Percentiles rank a stretch among this genome's conserved stretches.
These are phyloP conservation scores for Epichloe sylvatica DNA, from an alignment of 2,329 filamentous ascomycete genomes.

Conservation along the genomic window DNA sequence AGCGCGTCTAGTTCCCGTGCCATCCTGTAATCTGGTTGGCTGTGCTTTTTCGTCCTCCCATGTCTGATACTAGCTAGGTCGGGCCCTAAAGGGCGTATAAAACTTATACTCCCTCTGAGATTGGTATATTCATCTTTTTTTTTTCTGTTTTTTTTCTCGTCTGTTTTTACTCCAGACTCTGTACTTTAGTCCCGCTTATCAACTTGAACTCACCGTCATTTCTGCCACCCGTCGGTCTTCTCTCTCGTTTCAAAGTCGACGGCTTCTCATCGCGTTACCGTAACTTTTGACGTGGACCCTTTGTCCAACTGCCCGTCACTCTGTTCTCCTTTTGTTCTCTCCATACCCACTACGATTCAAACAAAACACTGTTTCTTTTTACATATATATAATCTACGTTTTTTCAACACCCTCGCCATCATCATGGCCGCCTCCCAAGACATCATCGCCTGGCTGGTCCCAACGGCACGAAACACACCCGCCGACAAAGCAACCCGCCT, in stretches of 20 bases:
- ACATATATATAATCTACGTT: no score
- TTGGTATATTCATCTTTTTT: background rate
- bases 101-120: background rate
- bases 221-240: no score
- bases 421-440: conserved; percentile 13
- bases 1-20: background rate
- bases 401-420: background rate
- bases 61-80: no score
- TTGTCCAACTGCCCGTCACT: no score
- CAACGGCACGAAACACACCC: conserved; percentile 19
- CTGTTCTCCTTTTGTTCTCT: no score
- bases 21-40: background rate
- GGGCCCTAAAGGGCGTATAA: background rate
- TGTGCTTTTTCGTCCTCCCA: background rate
- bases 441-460: conserved; percentile 27
- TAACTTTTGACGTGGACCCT: no score
- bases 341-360: no score
- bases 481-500: conserved; percentile 21
- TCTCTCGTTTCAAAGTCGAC: no score
- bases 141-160: background rate
- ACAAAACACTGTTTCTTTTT: no score
- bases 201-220: background rate
- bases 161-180: background rate
- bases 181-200: background rate
- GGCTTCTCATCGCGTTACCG: no score